A percentile compares a stretch with the other conserved stretches of the same genome.
Evolutionary conservation across 805 yeast species (phyloP).

Genomic region (Starmerella apis): DNA sequence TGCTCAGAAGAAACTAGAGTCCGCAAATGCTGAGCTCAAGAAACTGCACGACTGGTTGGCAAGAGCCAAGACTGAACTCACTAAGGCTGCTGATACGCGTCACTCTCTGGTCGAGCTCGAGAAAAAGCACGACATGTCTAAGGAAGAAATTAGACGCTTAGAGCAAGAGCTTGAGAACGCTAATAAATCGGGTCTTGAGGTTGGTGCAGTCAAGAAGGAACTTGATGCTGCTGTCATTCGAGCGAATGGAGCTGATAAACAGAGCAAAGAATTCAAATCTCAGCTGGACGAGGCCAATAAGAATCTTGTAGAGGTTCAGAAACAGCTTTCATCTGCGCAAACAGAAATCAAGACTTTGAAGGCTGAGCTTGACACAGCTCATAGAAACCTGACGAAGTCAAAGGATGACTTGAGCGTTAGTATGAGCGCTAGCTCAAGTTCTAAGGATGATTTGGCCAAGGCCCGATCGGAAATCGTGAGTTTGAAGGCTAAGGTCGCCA

Average conservation of each 20-base stretch:
- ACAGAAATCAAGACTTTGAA: not conserved
- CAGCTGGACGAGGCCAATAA: not conserved
- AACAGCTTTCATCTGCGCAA: not conserved
- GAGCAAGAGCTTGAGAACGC: slow-evolving; percentile 20
- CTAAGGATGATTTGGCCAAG: slow-evolving; percentile 13
- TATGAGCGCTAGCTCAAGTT: slow-evolving; percentile 20
- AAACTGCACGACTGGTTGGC: slow-evolving; percentile 22
- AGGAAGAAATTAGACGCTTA: not conserved
- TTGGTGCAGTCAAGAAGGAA: not conserved
- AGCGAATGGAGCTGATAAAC: not conserved
- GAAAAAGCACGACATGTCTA: slow-evolving; percentile 16
- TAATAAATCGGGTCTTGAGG: slow-evolving; percentile 3
- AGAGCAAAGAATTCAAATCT: not conserved
- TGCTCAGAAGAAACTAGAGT: not conserved
- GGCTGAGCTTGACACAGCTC: not conserved
- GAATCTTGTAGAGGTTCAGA: not conserved
- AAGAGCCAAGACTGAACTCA: slow-evolving; percentile 21
- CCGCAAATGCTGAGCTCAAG: slow-evolving; percentile 20
- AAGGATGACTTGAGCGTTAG: not conserved
- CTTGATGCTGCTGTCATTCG: not conserved
- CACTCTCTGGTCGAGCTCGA: slow-evolving; percentile 6
- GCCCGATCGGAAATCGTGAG: slow-evolving; percentile 30
- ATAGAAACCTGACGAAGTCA: not conserved
- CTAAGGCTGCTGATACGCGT: slow-evolving; percentile 5
- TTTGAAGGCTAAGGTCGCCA: slow-evolving; percentile 36